phyloP scores from a whole-genome alignment of 192 early-diverging fungal species.

The Coemansia sp. region DNA sequence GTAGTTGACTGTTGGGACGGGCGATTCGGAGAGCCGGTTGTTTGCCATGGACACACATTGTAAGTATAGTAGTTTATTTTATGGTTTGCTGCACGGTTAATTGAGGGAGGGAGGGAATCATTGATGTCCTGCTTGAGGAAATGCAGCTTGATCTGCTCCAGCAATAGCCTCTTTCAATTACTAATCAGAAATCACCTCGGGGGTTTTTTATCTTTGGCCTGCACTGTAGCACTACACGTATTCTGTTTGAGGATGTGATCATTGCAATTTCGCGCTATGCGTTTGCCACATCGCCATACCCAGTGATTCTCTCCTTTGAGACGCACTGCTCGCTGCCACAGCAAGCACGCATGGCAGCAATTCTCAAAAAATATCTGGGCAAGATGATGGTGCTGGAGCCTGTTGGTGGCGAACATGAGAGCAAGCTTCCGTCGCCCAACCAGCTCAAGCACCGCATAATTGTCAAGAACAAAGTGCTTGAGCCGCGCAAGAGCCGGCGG shows the following conservation, averaged over 20 bases:
- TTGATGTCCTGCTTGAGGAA: not conserved
- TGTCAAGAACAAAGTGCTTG: constrained; percentile 67
- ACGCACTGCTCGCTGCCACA: constrained; percentile 74
- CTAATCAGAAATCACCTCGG: not conserved
- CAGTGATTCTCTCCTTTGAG: constrained; percentile 83
- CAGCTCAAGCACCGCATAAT: constrained; percentile 70
- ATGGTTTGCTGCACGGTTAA: constrained; percentile 1
- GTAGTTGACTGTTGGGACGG: constrained; percentile 93
- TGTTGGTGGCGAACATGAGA: constrained; percentile 29
- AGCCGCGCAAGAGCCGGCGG: constrained; percentile 11
- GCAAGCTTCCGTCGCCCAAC: constrained; percentile 68
- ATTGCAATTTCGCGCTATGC: constrained; percentile 83
- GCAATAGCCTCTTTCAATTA: not conserved
- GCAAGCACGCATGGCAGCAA: constrained; percentile 73
- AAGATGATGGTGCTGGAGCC: constrained; percentile 60
- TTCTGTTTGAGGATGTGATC: constrained; percentile 80
- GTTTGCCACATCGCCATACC: constrained; percentile 79
- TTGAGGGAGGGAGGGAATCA: not conserved
- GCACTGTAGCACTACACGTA: constrained; percentile 62
- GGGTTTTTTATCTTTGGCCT: constrained; percentile 15
- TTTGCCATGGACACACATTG: constrained; percentile 85
- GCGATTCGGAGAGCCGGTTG: constrained; percentile 68
- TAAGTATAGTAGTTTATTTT: constrained; percentile 37
- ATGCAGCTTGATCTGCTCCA: not conserved
- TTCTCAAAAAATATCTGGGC: constrained; percentile 69